Conservation (phyloP, 116 monocot genomes). For the Papilionanthe hybrid region DNA sequence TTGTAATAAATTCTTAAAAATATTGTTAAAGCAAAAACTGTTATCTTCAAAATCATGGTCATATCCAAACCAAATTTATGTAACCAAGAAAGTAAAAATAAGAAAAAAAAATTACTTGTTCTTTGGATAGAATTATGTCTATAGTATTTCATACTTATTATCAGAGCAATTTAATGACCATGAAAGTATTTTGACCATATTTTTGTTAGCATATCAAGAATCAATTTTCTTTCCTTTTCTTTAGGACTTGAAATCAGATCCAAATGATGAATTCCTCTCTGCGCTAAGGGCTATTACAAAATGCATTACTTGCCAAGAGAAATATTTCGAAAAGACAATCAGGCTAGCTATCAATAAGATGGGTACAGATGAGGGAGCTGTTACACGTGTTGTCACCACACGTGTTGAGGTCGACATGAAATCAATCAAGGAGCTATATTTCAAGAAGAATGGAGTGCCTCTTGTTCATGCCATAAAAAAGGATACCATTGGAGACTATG, state of each 20-base stretch:
- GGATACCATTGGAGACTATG: constrained; percentile 53
- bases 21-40: no score
- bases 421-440: constrained; percentile 31
- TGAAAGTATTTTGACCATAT: no score
- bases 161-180: no score
- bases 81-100: no score
- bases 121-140: no score
- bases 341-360: constrained; percentile 41
- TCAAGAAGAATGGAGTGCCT: constrained; percentile 43
- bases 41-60: no score
- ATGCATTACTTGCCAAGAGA: constrained; percentile 34
- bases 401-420: constrained; percentile 50
- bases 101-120: no score
- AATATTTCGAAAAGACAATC: constrained; percentile 38
- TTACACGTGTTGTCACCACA: constrained; percentile 43
- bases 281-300: constrained; percentile 28
- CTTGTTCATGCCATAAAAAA: constrained; percentile 39
- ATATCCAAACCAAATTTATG: no score
- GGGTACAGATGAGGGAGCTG: constrained; percentile 54
- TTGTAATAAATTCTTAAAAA: no score
- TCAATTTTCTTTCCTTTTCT: neutral
- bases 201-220: no score
- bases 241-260: constrained; percentile 59
- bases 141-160: no score
- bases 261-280: constrained; percentile 55